These are phyloP conservation scores for Pseudisothecium myosuroides DNA, from an alignment of 225 moss, liverwort and hornwort genomes.

Conservation along the genomic window DNA sequence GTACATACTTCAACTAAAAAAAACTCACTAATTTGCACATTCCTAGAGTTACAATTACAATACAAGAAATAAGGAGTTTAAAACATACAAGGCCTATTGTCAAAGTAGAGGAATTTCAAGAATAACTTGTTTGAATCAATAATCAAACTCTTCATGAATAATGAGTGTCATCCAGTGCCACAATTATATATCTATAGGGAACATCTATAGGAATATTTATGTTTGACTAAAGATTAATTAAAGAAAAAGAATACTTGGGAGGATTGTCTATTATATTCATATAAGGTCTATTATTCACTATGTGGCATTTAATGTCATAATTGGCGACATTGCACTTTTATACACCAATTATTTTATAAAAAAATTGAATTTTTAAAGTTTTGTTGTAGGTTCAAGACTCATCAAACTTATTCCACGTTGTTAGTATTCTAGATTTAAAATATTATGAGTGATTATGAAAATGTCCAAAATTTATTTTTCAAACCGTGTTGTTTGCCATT, in stretches of 20 bases:
- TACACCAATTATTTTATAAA: too few species aligned
- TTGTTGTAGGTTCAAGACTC: too few species aligned
- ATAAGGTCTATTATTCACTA: too few species aligned
- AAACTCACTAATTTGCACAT: too few species aligned
- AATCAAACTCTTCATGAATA: neutral
- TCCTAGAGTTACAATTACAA: neutral
- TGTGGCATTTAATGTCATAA: neutral
- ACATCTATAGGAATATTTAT: neutral
- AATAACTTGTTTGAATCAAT: neutral
- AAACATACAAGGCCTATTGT: neutral
- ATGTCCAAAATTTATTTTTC: neutral
- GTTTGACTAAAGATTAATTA: neutral
- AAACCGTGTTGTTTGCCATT: neutral
- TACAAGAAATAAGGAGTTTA: neutral
- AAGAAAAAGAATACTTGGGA: too few species aligned
- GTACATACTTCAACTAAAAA: neutral
- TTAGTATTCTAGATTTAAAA: neutral
- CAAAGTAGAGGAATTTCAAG: rapidly evolving
- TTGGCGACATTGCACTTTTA: too few species aligned
- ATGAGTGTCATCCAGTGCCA: neutral
- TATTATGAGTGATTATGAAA: neutral
- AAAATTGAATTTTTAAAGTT: too few species aligned
- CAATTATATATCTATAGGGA: neutral
- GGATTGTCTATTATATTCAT: too few species aligned
- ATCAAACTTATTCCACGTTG: too few species aligned